Percentiles rank a stretch among this genome's conserved stretches.
phyloP scores from a whole-genome alignment of 2,329 filamentous ascomycete species.

The Cladosporium sphaerospermum region DNA sequence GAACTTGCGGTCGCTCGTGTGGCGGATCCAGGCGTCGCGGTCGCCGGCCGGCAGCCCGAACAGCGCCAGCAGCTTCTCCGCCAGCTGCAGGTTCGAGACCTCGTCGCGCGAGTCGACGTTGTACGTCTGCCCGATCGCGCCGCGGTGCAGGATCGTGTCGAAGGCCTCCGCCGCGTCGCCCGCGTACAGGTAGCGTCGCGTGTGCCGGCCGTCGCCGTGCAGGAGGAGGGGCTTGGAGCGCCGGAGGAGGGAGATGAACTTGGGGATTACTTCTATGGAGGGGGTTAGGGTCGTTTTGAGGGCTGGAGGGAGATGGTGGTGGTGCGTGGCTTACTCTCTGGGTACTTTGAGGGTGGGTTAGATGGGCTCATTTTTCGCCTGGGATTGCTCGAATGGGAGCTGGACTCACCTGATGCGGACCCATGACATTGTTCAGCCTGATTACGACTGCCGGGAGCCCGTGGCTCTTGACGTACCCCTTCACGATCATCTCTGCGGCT shows the following conservation, averaged over 20 bases:
- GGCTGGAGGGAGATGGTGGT: background rate
- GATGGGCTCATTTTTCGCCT: background rate
- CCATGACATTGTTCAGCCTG: conserved; percentile 78
- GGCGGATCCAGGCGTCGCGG: conserved; percentile 59
- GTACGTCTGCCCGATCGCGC: conserved; percentile 68
- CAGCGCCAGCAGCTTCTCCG: conserved; percentile 56
- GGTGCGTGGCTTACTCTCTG: conserved; percentile 16
- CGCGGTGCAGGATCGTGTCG: conserved; percentile 76
- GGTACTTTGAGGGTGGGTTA: conserved; percentile 18
- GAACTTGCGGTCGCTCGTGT: conserved; percentile 72
- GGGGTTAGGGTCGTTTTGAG: background rate
- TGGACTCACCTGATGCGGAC: conserved; percentile 67
- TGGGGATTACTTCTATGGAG: conserved; percentile 70
- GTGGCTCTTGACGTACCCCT: conserved; percentile 79
- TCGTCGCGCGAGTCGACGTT: conserved; percentile 76
- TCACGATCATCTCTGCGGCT: conserved; percentile 46
- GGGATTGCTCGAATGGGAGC: too few species aligned
- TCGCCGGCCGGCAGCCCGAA: conserved; percentile 48
- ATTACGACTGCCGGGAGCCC: conserved; percentile 74
- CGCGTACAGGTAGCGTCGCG: conserved; percentile 69
- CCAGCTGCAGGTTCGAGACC: conserved; percentile 66
- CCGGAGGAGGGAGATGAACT: conserved; percentile 68
- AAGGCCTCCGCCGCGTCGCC: conserved; percentile 76
- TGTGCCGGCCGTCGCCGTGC: conserved; percentile 70
- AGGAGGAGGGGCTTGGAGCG: conserved; percentile 61